Base-by-base conservation (phyloP, 768 basidiomycete genomes). In the Brasilioporus rufonigricans region DNA sequence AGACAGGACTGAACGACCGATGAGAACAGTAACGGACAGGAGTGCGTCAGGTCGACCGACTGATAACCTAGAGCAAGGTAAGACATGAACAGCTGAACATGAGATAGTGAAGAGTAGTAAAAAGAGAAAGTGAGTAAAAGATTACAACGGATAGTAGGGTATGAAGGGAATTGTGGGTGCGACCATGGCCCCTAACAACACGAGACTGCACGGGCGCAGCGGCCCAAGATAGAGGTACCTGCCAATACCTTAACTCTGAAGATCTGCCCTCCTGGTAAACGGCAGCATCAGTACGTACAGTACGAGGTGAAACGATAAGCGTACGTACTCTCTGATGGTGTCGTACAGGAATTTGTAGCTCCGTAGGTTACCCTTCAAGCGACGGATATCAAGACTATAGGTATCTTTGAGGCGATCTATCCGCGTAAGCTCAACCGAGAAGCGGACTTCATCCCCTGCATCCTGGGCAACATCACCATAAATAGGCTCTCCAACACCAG, bases 311-410 rank as follows among this genome's bases (percentile, higher is more conserved):
- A 66, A 29, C 14, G 44, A 53, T 52, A 61, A 51, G 38, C 19
- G 10, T 23, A 83, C 91, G 64, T 70, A 93, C 91, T 89, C 82
- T 82, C 91, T 81, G 69, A 93, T 76, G 55, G 82, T 85, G 76
- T 93, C 91, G 68, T 93, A 93, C 72, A 93, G 75, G 72, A 90
- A 93, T 74, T 93, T 92, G 75, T 93, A 98, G 71, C 91, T 92
- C 74, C 91, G 83, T 68, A 96, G 76, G 68, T 91, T 91, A 27
- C 97, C 97, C 71, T 96, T 94, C 66, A 98, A 69, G 60, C 97
- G 76, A 65, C 95, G 84, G 67, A 98, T 87, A 73, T 98, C 95
- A 63, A 98, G 78, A 72, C 88, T 89, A 71, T 88, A 95, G 43
- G 94, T 91, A 67, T 92, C 91, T 61, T 87, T 91, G 64, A 98